Conservation (phyloP, 2,329 filamentous ascomycete species). For the Apiospora hydei region DNA sequence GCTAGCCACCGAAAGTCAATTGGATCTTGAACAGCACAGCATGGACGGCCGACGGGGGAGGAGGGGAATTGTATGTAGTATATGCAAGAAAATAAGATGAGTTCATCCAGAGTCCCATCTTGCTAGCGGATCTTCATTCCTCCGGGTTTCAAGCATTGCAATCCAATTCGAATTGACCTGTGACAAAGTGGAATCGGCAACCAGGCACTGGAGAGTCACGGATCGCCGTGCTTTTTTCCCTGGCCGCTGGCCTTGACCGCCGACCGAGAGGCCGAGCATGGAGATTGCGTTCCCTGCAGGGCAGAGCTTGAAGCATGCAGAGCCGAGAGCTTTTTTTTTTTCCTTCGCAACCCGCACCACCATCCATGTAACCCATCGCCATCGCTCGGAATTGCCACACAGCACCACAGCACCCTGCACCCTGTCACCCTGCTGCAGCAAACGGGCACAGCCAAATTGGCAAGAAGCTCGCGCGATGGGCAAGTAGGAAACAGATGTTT, state of each 20-base stretch:
- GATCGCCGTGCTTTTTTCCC: not conserved
- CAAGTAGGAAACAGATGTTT: constrained; percentile 12
- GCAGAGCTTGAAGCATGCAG: not conserved
- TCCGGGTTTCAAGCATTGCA: constrained; percentile 8
- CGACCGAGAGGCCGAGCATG: constrained; percentile 6
- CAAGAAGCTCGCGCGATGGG: not conserved
- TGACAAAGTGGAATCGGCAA: not conserved
- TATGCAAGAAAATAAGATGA: constrained; percentile 20
- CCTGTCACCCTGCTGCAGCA: no score
- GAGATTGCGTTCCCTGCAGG: not conserved
- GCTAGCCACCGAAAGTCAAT: constrained; percentile 8
- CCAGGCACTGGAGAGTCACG: constrained; percentile 1
- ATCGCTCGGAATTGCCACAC: not conserved
- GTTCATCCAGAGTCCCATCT: constrained; percentile 15
- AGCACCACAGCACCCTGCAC: not conserved
- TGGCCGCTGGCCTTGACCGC: not conserved
- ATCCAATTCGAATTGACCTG: constrained; percentile 2
- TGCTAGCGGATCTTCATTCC: constrained; percentile 15
- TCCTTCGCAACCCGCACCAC: not conserved
- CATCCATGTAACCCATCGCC: not conserved
- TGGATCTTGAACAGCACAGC: constrained; percentile 6
- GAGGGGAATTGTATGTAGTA: not conserved
- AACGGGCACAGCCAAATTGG: not conserved
- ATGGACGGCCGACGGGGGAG: not conserved
- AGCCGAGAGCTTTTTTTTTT: not conserved